Conservation (phyloP, 2,329 filamentous ascomycete genomes). For the Pochonia chlamydosporia region DNA sequence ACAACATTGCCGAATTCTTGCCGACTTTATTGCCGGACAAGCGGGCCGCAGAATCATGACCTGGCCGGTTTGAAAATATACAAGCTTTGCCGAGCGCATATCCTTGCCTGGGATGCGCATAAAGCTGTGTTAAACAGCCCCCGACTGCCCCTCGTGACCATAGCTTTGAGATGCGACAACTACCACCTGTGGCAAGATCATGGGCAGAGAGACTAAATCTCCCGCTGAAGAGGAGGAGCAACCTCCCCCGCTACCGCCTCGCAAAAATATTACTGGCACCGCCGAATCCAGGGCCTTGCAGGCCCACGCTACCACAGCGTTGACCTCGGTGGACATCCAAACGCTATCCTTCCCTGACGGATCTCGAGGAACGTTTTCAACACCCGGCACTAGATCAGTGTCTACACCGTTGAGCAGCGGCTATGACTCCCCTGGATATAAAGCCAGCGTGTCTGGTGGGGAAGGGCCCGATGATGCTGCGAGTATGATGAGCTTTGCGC, state of each 20-base stretch:
- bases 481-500: slow-evolving; percentile 62
- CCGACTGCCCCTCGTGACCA: not conserved
- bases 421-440: slow-evolving; percentile 30
- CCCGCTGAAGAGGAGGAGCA: slow-evolving; percentile 32
- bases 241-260: slow-evolving; percentile 51
- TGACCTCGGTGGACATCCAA: slow-evolving; percentile 77
- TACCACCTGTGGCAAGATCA: slow-evolving; percentile 15
- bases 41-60: not conserved
- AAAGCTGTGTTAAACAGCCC: no score
- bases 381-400: slow-evolving; percentile 26
- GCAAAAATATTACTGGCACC: slow-evolving; percentile 32
- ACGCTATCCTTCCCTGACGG: slow-evolving; percentile 69
- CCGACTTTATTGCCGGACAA: not conserved
- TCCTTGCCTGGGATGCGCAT: no score
- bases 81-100: not conserved
- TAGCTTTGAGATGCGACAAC: slow-evolving; percentile 22
- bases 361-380: slow-evolving; percentile 57
- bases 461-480: slow-evolving; percentile 54
- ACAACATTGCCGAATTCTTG: not conserved
- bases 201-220: slow-evolving; percentile 22
- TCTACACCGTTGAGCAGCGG: slow-evolving; percentile 35
- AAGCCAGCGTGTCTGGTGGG: slow-evolving; percentile 26
- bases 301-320: slow-evolving; percentile 73
- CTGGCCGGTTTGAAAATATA: not conserved
- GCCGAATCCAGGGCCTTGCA: slow-evolving; percentile 36